A percentile compares a stretch with the other conserved stretches of the same genome.
phyloP scores from a whole-genome alignment of 1,139 yeast species.

The Entelexis sorbosivorans region DNA sequence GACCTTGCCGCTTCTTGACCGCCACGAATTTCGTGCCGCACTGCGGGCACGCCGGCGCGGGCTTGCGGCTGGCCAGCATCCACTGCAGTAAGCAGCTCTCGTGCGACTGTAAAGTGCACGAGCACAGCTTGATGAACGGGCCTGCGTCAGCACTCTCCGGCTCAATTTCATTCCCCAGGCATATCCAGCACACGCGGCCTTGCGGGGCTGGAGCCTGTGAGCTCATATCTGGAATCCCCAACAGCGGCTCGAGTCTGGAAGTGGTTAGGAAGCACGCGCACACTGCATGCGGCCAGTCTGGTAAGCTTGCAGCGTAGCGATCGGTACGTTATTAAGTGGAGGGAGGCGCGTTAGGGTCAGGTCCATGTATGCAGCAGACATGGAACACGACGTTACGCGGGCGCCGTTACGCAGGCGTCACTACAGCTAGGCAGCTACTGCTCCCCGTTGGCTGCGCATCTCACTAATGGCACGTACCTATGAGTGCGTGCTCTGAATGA shows the following conservation, averaged over 20 bases:
- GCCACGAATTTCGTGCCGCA: constrained; percentile 4
- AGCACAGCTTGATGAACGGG: constrained; percentile 1
- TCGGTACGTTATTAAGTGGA: background rate
- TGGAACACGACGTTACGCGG: too few relatives aligned
- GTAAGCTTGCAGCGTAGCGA: background rate
- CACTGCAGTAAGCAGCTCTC: constrained; percentile 1
- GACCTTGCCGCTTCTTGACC: background rate
- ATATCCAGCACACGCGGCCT: background rate
- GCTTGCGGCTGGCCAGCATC: constrained; percentile 1
- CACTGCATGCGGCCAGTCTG: background rate
- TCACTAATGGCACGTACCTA: too few relatives aligned
- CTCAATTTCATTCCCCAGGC: background rate
- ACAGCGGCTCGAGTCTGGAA: background rate
- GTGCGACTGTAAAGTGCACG: constrained; percentile 1
- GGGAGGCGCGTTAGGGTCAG: background rate
- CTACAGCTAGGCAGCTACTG: too few relatives aligned
- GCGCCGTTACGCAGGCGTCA: too few relatives aligned
- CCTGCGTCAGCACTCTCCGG: background rate
- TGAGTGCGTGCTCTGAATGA: too few relatives aligned
- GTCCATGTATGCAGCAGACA: background rate
- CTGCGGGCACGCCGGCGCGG: background rate
- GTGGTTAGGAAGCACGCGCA: background rate
- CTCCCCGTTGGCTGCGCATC: too few relatives aligned
- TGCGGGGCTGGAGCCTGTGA: background rate
- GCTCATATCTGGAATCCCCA: background rate